Evolutionary conservation across 345 rosid genomes (phyloP), one percentile per base, ranked within the genome.

Genomic region (Microthlaspi erraticum): DNA sequence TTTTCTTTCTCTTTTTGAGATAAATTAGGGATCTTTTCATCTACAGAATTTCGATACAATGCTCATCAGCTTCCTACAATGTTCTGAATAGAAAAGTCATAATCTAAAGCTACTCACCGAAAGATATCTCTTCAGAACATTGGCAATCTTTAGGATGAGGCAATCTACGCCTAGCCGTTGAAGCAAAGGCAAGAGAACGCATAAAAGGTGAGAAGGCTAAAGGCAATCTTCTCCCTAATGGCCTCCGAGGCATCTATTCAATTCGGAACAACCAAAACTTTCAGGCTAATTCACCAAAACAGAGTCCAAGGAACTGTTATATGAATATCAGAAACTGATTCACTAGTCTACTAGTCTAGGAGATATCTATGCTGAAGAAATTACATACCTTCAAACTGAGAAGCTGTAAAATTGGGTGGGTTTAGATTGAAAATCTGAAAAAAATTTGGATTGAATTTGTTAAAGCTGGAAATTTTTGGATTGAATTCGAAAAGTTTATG

Each of bases 181-280:
- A 82, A 60, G 77, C 61, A 45, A 57, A 74, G 19, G 92, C 89
- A 14, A 83, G 69, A n/a, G 80, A 84, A 57, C 95, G 95, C 41
- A 87, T 80, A 75, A 89, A 91, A 8, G 86, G 81, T 9, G 96
- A 85, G 72, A 84, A 91, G 4, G 93, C 81, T 56, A 83, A 77
- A 29, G 96, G 97, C 16, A 77, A 34, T 29, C 80, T 64, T 66
- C 78, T 56, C 32, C 79, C 77, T 41, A 79, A 55, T 42, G 79
- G 83, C 56, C 77, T 79, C 7, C 74, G 79, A 26, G 84, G 84
- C 93, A 88, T 79, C 17, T 64, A n/a, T 37, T 39, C 46, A 65
- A 56, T 64, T 70, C 60, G 56, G 10, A 75, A 45, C 38, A 42
- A 71, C 51, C 18, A 10, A 41, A 1, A 26, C 2, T 5, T 48